A percentile compares a stretch with the other conserved stretches of the same genome.
Conservation (phyloP, 1,284 basidiomycete genomes). For the Sporisorium sorghi region DNA sequence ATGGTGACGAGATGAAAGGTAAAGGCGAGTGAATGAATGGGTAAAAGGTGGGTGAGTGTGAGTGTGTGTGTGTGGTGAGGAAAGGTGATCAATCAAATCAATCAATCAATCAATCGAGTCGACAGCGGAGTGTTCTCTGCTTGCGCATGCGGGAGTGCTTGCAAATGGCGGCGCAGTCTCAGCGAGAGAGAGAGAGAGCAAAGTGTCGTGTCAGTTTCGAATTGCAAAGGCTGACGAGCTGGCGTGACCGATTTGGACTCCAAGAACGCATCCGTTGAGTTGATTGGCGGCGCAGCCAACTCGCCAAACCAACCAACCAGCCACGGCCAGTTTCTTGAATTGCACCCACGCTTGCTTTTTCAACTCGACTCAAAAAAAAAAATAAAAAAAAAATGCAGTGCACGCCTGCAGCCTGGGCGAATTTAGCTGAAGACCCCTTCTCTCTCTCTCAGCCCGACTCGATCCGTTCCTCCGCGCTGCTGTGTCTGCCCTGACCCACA, state of each 20-base stretch:
- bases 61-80: slow-evolving; percentile 12
- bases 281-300: neutral
- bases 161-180: slow-evolving; percentile 14
- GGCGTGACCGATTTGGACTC: slow-evolving; percentile 1
- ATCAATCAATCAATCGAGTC: neutral
- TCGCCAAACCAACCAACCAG: no score
- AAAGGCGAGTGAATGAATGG: slow-evolving; percentile 8
- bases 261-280: neutral
- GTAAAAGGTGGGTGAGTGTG: no score
- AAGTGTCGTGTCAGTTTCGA: slow-evolving; percentile 7
- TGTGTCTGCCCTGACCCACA: neutral
- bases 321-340: neutral
- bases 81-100: slow-evolving; percentile 7
- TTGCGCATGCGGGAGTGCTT: neutral
- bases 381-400: no score
- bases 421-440: neutral
- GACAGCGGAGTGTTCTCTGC: slow-evolving; percentile 3
- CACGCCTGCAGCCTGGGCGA: slow-evolving; percentile 3
- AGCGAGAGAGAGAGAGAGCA: no score
- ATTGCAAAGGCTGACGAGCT: slow-evolving; percentile 3
- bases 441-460: slow-evolving; percentile 3
- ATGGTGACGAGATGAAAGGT: slow-evolving; percentile 12
- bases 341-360: neutral
- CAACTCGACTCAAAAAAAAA: no score
- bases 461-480: neutral